phyloP scores from a whole-genome alignment of 495 filamentous ascomycete genomes.

The Lasiosphaeria ovina region DNA sequence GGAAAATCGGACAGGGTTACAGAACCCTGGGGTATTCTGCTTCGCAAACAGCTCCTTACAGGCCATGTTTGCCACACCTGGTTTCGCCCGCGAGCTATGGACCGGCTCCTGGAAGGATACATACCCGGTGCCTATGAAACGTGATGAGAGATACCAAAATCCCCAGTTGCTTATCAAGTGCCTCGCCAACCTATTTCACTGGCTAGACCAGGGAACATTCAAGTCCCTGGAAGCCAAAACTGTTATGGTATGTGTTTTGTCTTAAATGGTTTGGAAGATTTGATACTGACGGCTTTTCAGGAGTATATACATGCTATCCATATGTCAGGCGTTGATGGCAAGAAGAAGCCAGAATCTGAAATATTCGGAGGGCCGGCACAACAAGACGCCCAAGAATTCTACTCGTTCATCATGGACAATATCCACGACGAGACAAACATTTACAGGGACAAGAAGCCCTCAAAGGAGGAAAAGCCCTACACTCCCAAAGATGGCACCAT shows the following conservation, averaged over 20 bases:
- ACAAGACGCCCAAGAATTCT: conserved; percentile 46
- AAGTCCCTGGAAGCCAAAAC: conserved; percentile 54
- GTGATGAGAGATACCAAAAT: conserved; percentile 62
- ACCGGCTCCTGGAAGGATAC: conserved; percentile 52
- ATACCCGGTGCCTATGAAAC: conserved; percentile 49
- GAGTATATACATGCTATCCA: conserved; percentile 38
- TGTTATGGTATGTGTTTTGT: conserved; percentile 54
- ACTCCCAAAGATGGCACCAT: conserved; percentile 22
- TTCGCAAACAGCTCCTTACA: conserved; percentile 92
- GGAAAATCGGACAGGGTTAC: conserved; percentile 60
- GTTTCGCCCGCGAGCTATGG: conserved; percentile 66
- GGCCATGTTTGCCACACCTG: conserved; percentile 71
- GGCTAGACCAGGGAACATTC: conserved; percentile 67
- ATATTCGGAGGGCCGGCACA: conserved; percentile 39
- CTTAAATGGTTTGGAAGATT: background rate
- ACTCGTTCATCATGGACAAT: conserved; percentile 38
- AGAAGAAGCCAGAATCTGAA: conserved; percentile 8
- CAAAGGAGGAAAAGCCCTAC: conserved; percentile 20
- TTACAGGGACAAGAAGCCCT: conserved; percentile 22
- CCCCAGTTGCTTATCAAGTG: conserved; percentile 77
- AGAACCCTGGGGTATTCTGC: conserved; percentile 79
- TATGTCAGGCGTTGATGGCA: conserved; percentile 16
- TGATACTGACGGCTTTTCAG: conserved; percentile 34
- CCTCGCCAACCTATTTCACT: conserved; percentile 66
- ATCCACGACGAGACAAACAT: conserved; percentile 43